Percentiles rank a stretch among this genome's conserved stretches.
phyloP scores from a whole-genome alignment of 305 asterid genomes.

The Fraxinus nigra region DNA sequence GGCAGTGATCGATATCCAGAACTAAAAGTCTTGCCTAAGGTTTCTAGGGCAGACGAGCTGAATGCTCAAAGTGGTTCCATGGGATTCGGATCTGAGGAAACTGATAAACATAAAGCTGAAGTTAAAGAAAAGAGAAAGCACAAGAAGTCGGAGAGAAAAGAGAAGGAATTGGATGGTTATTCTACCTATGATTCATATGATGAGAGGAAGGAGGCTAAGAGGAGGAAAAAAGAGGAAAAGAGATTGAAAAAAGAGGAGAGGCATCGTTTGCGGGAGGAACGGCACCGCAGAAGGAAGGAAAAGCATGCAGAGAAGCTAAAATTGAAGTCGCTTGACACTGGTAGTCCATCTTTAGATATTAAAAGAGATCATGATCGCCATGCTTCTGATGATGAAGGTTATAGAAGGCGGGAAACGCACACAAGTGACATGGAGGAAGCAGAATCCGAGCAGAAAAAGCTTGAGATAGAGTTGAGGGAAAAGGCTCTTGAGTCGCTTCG shows the following conservation, averaged over 20 bases:
- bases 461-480: conserved; percentile 91
- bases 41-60: conserved; percentile 44
- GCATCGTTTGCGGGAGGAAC: conserved; percentile 68
- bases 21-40: conserved; percentile 31
- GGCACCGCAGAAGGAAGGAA: conserved; percentile 61
- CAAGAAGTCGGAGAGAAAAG: conserved; percentile 48
- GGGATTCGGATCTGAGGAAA: conserved; percentile 55
- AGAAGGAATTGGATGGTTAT: conserved; percentile 52
- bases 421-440: conserved; percentile 40
- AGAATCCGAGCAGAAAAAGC: conserved; percentile 66
- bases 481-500: conserved; percentile 95
- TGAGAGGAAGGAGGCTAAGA: conserved; percentile 76
- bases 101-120: conserved; percentile 43
- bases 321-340: conserved; percentile 52
- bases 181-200: conserved; percentile 77
- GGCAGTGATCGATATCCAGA: conserved; percentile 33
- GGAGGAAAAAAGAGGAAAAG: conserved; percentile 77
- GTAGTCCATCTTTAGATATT: conserved; percentile 51
- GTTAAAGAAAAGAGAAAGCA: conserved; percentile 65
- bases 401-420: conserved; percentile 35
- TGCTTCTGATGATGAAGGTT: conserved; percentile 53
- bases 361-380: conserved; percentile 32
- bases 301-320: conserved; percentile 60
- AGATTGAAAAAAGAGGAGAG: conserved; percentile 66
- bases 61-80: conserved; percentile 42